Conservation (phyloP, 768 basidiomycete species). For the Hericium coralloides region DNA sequence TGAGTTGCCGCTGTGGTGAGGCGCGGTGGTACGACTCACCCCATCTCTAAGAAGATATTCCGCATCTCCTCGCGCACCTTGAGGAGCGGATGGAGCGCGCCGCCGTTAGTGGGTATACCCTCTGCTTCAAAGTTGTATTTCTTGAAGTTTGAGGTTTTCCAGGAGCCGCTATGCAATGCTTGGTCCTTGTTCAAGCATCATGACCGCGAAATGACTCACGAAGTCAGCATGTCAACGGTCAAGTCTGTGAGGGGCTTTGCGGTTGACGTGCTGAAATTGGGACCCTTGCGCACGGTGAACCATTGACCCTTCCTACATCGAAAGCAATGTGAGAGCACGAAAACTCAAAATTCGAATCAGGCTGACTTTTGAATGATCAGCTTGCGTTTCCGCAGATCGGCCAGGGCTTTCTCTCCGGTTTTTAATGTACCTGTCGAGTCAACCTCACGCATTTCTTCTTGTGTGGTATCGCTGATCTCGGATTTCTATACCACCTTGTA, state of each 20-base stretch:
- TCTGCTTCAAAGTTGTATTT: conserved; percentile 99
- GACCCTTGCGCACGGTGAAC: conserved; percentile 83
- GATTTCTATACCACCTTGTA: conserved; percentile 34
- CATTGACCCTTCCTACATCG: conserved; percentile 81
- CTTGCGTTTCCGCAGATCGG: conserved; percentile 89
- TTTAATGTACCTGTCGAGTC: conserved; percentile 61
- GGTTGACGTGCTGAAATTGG: conserved; percentile 81
- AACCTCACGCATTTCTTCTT: conserved; percentile 65
- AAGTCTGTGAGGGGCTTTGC: conserved; percentile 94
- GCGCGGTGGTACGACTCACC: conserved; percentile 42
- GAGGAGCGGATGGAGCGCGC: conserved; percentile 90
- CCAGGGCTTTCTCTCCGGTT: conserved; percentile 72
- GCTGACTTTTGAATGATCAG: conserved; percentile 71
- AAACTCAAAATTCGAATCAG: background rate
- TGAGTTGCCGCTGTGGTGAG: background rate
- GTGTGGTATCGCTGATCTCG: conserved; percentile 66
- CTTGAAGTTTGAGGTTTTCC: conserved; percentile 92
- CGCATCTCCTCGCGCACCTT: conserved; percentile 98
- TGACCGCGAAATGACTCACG: conserved; percentile 41
- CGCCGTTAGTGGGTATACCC: conserved; percentile 81
- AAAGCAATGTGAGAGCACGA: background rate
- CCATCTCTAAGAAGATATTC: conserved; percentile 98
- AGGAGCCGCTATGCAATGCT: conserved; percentile 58
- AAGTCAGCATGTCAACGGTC: conserved; percentile 88
- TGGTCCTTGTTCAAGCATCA: background rate